A percentile compares a stretch with the other conserved stretches of the same genome.
Conservation (phyloP, 176 grass and related monocot genomes). For the Hordeum marinum region DNA sequence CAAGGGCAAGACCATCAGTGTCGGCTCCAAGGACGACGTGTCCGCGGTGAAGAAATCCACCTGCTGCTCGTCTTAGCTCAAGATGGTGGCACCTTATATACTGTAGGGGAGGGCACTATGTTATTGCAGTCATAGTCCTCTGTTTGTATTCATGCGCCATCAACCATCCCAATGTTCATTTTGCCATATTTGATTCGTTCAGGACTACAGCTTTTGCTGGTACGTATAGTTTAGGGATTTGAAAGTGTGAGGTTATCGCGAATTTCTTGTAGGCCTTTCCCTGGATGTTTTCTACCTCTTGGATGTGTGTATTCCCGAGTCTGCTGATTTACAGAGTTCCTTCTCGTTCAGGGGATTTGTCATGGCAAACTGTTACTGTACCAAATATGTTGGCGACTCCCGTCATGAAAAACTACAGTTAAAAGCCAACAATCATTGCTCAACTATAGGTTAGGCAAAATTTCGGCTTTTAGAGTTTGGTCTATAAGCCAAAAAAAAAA, state of each 20-base stretch:
- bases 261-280: neutral
- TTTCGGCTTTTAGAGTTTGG: neutral
- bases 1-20: conserved; percentile 46
- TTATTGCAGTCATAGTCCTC: conserved; percentile 10
- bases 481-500: neutral
- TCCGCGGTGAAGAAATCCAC: conserved; percentile 47
- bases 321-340: neutral
- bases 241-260: neutral
- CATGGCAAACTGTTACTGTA: neutral
- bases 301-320: neutral
- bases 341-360: neutral
- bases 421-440: no score
- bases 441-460: neutral
- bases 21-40: conserved; percentile 50
- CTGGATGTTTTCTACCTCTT: neutral
- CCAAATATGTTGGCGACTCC: neutral
- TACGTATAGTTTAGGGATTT: conserved; percentile 33
- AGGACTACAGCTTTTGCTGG: neutral
- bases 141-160: conserved; percentile 24
- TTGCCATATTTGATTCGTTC: conserved; percentile 35
- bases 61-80: conserved; percentile 49
- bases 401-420: neutral
- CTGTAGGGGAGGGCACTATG: neutral
- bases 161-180: neutral
- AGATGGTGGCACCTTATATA: conserved; percentile 10